A percentile compares a stretch with the other conserved stretches of the same genome.
Conservation (phyloP, 805 yeast genomes). For the Candida xiaguanensis region DNA sequence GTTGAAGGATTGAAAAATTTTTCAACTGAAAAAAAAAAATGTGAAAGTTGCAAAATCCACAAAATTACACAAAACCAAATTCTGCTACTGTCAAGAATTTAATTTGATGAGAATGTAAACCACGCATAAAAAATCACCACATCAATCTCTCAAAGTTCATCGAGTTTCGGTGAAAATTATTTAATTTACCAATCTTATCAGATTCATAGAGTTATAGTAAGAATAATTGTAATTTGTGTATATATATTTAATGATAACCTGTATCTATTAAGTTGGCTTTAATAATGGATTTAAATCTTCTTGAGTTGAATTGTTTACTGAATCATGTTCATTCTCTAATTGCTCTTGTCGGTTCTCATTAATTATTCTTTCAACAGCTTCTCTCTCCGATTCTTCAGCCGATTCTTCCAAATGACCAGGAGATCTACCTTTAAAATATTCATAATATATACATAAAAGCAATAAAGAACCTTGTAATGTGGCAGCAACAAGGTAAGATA, state of each 20-base stretch:
- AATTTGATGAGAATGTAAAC: background rate
- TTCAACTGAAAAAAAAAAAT: background rate
- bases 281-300: background rate
- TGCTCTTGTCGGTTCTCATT: constrained; percentile 21
- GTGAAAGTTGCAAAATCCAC: background rate
- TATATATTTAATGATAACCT: constrained; percentile 1
- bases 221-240: background rate
- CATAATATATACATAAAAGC: constrained; percentile 55
- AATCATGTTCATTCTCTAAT: constrained; percentile 4
- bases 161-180: too few relatives aligned
- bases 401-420: constrained; percentile 13
- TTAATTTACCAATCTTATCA: too few relatives aligned
- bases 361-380: constrained; percentile 26
- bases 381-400: constrained; percentile 25
- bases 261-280: background rate
- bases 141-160: too few relatives aligned
- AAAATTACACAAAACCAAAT: background rate
- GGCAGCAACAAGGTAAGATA: constrained; percentile 75
- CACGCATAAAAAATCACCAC: too few relatives aligned
- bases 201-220: too few relatives aligned
- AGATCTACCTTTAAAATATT: constrained; percentile 19
- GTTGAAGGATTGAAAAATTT: constrained; percentile 1
- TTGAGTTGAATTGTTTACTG: background rate
- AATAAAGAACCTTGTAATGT: constrained; percentile 59
- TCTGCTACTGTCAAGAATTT: background rate